These are phyloP conservation scores for Salix brachista DNA, from an alignment of 345 rosid genomes.

Conservation along the genomic window DNA sequence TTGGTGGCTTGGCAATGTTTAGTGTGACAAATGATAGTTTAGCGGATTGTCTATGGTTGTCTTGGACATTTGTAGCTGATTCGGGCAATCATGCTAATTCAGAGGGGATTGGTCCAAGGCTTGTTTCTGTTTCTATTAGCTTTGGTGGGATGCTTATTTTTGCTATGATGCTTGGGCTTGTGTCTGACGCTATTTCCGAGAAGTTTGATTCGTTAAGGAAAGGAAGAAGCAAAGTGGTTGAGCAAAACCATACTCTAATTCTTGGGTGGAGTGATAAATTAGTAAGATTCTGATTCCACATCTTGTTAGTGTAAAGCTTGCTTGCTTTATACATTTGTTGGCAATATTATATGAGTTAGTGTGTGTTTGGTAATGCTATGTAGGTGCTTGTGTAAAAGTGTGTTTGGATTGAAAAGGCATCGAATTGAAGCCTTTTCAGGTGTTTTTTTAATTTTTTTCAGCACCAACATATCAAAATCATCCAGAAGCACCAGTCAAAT, in stretches of 20 bases:
- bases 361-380: too few species aligned
- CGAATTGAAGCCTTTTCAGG: too few species aligned
- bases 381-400: too few species aligned
- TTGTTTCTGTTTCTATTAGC: conserved; percentile 68
- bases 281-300: conserved; percentile 39
- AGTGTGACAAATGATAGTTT: conserved; percentile 57
- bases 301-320: background rate
- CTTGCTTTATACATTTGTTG: background rate
- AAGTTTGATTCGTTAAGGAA: conserved; percentile 69
- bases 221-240: conserved; percentile 66
- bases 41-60: conserved; percentile 69
- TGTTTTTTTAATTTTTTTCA: too few species aligned
- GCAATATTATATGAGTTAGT: background rate
- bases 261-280: conserved; percentile 86
- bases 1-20: conserved; percentile 65
- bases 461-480: too few species aligned
- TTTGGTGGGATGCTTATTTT: conserved; percentile 82
- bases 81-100: conserved; percentile 68
- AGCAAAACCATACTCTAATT: conserved; percentile 64
- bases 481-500: too few species aligned
- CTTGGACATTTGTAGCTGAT: conserved; percentile 67
- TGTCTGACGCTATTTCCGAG: conserved; percentile 72
- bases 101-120: conserved; percentile 60
- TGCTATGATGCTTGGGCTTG: conserved; percentile 82
- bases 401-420: too few species aligned